Conservation (phyloP, 139 green algal species). For the Chlamydomonas sphaeroides region DNA sequence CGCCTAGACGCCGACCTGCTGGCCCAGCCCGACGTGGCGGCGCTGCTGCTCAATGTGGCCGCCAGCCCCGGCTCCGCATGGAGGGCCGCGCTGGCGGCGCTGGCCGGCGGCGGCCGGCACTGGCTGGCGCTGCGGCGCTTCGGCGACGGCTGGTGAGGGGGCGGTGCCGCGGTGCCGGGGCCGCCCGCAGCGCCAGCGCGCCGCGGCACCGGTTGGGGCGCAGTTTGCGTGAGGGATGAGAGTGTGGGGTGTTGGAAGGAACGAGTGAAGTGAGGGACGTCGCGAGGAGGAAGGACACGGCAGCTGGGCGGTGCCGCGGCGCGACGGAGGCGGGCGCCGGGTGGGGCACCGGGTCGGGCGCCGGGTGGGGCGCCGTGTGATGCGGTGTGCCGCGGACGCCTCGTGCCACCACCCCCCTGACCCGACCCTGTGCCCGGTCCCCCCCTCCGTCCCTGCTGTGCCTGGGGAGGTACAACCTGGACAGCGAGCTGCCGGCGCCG, state of each 20-base stretch:
- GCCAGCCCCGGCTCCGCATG: background rate
- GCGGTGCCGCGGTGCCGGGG: background rate
- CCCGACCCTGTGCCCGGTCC: too few species aligned
- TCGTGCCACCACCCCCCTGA: background rate
- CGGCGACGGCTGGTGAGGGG: conserved; percentile 21
- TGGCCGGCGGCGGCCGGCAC: conserved; percentile 25
- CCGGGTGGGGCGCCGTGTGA: too few species aligned
- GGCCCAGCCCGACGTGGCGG: conserved; percentile 33
- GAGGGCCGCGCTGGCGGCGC: background rate
- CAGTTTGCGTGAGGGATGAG: too few species aligned
- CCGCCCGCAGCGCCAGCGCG: background rate
- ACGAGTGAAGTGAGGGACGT: background rate
- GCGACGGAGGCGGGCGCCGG: too few species aligned
- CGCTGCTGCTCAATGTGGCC: conserved; percentile 43
- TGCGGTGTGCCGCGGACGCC: too few species aligned
- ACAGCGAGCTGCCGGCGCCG: conserved; percentile 53
- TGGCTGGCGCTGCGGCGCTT: conserved; percentile 40
- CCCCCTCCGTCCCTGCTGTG: background rate
- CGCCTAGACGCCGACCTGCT: background rate
- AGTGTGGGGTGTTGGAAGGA: too few species aligned
- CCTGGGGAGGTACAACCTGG: conserved; percentile 60
- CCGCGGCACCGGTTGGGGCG: background rate
- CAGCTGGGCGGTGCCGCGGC: too few species aligned
- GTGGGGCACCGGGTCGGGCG: too few species aligned
- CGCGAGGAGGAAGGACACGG: background rate